Percentiles rank a stretch among this genome's conserved stretches.
These are phyloP conservation scores for Saccharomycopsis javanensis DNA, from an alignment of 805 yeast species.

Conservation along the genomic window DNA sequence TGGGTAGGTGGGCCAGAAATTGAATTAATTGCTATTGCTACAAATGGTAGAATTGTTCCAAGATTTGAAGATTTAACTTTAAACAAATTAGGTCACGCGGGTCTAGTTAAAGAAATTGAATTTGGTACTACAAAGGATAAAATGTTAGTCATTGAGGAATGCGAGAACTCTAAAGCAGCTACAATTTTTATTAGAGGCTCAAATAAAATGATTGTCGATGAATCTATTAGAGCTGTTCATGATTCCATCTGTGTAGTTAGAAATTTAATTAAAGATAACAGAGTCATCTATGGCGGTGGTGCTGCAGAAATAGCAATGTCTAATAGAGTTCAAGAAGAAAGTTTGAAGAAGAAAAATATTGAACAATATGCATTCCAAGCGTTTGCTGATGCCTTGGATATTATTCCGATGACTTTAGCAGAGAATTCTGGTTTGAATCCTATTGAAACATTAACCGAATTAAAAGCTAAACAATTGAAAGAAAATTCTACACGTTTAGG, in stretches of 20 bases:
- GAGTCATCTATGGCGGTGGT: constrained; percentile 99
- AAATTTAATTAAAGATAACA: constrained; percentile 80
- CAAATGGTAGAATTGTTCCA: constrained; percentile 95
- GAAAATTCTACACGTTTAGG: constrained; percentile 68
- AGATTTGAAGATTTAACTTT: constrained; percentile 83
- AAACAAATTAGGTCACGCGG: constrained; percentile 83
- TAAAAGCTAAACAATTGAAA: constrained; percentile 77
- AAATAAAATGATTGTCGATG: constrained; percentile 95
- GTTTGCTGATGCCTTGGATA: constrained; percentile 82
- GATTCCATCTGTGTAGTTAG: constrained; percentile 97
- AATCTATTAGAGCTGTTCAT: constrained; percentile 91
- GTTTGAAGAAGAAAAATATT: constrained; percentile 87
- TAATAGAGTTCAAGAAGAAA: constrained; percentile 80
- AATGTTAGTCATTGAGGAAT: constrained; percentile 91
- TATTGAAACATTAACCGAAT: constrained; percentile 74
- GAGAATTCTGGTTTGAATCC: constrained; percentile 96
- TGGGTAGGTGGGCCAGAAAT: constrained; percentile 96
- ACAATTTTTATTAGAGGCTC: constrained; percentile 93
- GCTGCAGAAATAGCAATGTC: constrained; percentile 96
- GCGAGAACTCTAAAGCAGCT: constrained; percentile 91
- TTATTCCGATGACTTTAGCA: constrained; percentile 88
- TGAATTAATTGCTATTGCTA: constrained; percentile 93
- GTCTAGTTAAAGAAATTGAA: constrained; percentile 73
- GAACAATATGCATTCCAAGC: constrained; percentile 98
- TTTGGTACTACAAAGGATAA: constrained; percentile 94